These are phyloP conservation scores for Pyrus bretschneideri DNA, from an alignment of 306 rosid species.

Conservation along the genomic window DNA sequence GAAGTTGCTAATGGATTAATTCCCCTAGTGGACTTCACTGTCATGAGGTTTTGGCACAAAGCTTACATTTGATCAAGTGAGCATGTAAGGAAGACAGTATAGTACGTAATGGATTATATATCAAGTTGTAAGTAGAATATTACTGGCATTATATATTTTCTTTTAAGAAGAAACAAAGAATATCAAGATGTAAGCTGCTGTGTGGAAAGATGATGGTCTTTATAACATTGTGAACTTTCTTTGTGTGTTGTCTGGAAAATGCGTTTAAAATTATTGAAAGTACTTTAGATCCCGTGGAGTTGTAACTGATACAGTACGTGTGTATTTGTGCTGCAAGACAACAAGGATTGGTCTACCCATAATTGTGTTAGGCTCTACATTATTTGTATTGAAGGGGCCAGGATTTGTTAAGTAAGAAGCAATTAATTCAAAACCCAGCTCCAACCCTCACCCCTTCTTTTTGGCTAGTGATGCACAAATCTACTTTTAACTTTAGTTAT, in stretches of 20 bases:
- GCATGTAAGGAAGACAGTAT: neutral
- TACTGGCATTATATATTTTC: neutral
- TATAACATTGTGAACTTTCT: neutral
- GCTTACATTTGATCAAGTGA: neutral
- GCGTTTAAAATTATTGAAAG: neutral
- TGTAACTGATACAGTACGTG: neutral
- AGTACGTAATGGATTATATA: neutral
- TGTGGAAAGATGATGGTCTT: neutral
- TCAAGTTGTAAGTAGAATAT: neutral
- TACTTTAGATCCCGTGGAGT: neutral
- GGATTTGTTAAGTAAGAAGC: neutral
- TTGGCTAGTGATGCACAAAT: neutral
- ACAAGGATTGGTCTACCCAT: neutral
- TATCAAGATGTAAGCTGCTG: neutral
- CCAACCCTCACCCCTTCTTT: neutral
- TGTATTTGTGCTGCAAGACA: neutral
- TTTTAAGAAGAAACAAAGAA: neutral
- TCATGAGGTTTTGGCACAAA: neutral
- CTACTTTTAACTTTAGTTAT: neutral
- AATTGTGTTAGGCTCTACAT: neutral
- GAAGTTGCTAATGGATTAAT: neutral
- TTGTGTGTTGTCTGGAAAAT: neutral
- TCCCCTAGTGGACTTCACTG: neutral
- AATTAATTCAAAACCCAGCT: neutral
- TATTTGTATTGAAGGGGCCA: neutral